Evolutionary conservation across 23 red algal genomes (phyloP).

Genomic region (Pyropia haitanensis): DNA sequence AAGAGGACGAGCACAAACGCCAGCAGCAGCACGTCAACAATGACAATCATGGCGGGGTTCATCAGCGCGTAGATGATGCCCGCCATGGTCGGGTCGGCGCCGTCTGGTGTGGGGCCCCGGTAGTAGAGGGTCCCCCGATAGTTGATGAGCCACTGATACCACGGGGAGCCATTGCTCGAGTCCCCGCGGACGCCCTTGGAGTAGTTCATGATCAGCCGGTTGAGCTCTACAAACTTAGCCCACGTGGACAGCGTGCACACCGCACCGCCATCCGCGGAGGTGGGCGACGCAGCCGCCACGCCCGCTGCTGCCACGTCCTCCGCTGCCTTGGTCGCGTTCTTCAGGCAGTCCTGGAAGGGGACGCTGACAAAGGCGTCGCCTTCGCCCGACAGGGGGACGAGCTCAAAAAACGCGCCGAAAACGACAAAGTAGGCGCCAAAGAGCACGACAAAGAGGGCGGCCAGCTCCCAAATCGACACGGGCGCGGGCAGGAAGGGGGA

Average conservation of each 20-base stretch:
- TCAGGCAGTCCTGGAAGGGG: constrained; percentile 53
- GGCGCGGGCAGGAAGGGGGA: constrained; percentile 41
- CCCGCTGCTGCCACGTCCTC: no score
- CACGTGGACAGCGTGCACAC: constrained; percentile 22
- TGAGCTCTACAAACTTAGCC: constrained; percentile 53
- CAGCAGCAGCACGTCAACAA: constrained; percentile 28
- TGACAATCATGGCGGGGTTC: constrained; percentile 37
- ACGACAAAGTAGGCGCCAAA: constrained; percentile 36
- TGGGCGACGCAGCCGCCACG: no score
- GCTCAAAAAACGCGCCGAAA: constrained; percentile 57
- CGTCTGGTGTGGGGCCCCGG: background rate
- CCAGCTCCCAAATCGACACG: constrained; percentile 39
- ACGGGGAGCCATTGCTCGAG: constrained; percentile 63
- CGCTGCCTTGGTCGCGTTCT: background rate
- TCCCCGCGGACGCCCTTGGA: constrained; percentile 69
- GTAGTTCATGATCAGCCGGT: constrained; percentile 58
- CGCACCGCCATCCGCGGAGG: background rate
- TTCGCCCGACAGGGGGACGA: constrained; percentile 34
- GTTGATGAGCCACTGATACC: constrained; percentile 82
- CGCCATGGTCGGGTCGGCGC: background rate
- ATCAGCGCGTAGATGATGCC: constrained; percentile 71
- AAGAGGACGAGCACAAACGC: constrained; percentile 38
- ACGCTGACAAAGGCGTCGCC: constrained; percentile 71
- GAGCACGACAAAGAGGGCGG: constrained; percentile 22
- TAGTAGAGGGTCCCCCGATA: constrained; percentile 78